Base-by-base conservation (phyloP, 2,329 filamentous ascomycete species). In the Aspergillus sp. region DNA sequence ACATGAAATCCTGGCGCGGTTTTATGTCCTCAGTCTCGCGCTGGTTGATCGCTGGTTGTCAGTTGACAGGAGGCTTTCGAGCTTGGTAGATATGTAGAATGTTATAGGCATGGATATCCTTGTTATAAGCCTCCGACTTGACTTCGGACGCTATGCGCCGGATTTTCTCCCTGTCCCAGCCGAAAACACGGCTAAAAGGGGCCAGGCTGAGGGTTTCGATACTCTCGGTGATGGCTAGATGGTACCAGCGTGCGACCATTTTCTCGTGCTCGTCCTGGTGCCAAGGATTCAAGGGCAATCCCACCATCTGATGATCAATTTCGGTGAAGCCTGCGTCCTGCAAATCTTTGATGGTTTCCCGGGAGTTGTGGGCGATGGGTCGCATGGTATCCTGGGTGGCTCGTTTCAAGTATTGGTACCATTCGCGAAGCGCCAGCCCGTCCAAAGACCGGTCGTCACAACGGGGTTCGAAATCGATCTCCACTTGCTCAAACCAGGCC, bases 401-500 rank as follows among this genome's bases (percentile, higher is more conserved):
- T 52, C 83, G 79, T 45, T 84, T 78, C 52, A 95, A 75, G 52
- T 83, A 82, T 21, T 82, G 73, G 56, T 87, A 87, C 91, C 91
- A 96, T 61, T 83, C 75, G 42, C 77, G 71, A 14, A 93, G 74
- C 23, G 79, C 76, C 6, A 86, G 84, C 9, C 67, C 65, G 32
- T 65, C 64, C 13, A 88, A 72, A 1, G 83, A 83, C 32, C 81
- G 79, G 61, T 89, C 84, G 57, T 91, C 87, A 64, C 85, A 88
- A 47, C 84, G 84, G 16, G 91, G 90, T 45, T 82, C 78, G 71
- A 89, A 89, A 71, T 97, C 91, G 50, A 97, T 88, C 69, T 97
- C 93, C 45, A 96, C 83, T 61, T 96, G 91, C 71, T 97, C 92
- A 50, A 97, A 80, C 49, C 92, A 93, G 38, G 77, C 80, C 1